phyloP scores from a whole-genome alignment of 495 filamentous ascomycete genomes.

The Durotheca rogersii region DNA sequence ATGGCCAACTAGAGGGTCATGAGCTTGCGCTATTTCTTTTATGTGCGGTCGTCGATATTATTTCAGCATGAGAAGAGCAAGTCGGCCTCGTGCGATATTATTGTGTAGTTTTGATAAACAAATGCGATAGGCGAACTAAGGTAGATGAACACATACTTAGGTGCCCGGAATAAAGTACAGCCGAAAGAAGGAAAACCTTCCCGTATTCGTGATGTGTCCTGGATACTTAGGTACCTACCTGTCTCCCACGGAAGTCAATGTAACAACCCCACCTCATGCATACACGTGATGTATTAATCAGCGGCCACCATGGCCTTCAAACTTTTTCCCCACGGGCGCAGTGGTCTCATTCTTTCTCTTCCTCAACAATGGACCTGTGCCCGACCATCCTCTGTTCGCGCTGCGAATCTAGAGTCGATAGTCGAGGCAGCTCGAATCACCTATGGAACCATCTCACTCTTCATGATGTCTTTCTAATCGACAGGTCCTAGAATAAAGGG shows the following conservation, averaged over 20 bases:
- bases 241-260: too few species aligned
- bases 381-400: slow-evolving; percentile 65
- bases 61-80: too few species aligned
- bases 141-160: too few species aligned
- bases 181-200: too few species aligned
- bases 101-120: too few species aligned
- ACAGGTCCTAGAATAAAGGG: slow-evolving; percentile 84
- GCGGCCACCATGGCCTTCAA: slow-evolving; percentile 5
- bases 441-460: slow-evolving; percentile 70
- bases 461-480: slow-evolving; percentile 86
- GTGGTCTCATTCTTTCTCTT: slow-evolving; percentile 37
- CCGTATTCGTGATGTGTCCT: too few species aligned
- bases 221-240: too few species aligned
- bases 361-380: slow-evolving; percentile 75
- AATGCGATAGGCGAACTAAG: too few species aligned
- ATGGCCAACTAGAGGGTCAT: slow-evolving; percentile 46
- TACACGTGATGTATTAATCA: too few species aligned
- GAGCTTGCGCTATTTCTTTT: background rate
- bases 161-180: too few species aligned
- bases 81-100: too few species aligned
- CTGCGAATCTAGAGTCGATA: slow-evolving; percentile 67
- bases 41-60: background rate
- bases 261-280: too few species aligned
- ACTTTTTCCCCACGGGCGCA: slow-evolving; percentile 33
- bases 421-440: slow-evolving; percentile 77